Conservation (phyloP, 148 eudicot genomes). For the Spergularia bocconei region DNA sequence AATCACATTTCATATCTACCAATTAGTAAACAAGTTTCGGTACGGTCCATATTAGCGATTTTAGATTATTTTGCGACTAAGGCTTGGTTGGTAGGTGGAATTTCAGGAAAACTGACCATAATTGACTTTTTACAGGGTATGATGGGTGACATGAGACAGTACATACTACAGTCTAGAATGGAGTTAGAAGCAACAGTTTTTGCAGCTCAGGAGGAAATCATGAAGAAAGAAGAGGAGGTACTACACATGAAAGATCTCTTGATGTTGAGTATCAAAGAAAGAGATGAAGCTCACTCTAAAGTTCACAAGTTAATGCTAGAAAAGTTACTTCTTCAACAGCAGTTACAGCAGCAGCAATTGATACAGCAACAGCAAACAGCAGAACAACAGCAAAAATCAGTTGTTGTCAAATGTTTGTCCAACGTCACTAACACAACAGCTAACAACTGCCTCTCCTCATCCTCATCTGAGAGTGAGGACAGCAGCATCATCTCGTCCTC, state of each 20-base stretch:
- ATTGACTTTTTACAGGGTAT: slow-evolving; percentile 35
- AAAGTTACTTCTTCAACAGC: slow-evolving; percentile 47
- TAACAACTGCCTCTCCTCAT: slow-evolving; percentile 18
- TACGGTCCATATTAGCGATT: not conserved
- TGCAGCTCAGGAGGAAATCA: slow-evolving; percentile 67
- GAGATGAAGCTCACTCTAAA: slow-evolving; percentile 69
- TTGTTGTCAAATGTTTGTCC: slow-evolving; percentile 17
- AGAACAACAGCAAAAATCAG: slow-evolving; percentile 16
- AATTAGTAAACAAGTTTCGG: not conserved
- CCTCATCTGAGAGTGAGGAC: slow-evolving; percentile 29
- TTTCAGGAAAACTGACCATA: not conserved
- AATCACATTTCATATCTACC: not conserved
- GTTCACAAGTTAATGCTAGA: slow-evolving; percentile 46
- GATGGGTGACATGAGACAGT: slow-evolving; percentile 59
- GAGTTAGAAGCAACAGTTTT: slow-evolving; percentile 66
- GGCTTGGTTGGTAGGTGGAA: not conserved
- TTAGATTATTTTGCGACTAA: not conserved
- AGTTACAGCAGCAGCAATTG: slow-evolving; percentile 20
- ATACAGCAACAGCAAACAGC: slow-evolving; percentile 13
- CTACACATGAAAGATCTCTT: slow-evolving; percentile 50
- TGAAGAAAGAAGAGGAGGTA: slow-evolving; percentile 76
- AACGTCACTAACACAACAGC: slow-evolving; percentile 8
- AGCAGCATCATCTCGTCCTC: slow-evolving; percentile 27
- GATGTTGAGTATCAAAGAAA: slow-evolving; percentile 50
- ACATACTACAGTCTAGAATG: slow-evolving; percentile 60